phyloP scores from a whole-genome alignment of 2,329 filamentous ascomycete species.

The Remersonia thermophila region DNA sequence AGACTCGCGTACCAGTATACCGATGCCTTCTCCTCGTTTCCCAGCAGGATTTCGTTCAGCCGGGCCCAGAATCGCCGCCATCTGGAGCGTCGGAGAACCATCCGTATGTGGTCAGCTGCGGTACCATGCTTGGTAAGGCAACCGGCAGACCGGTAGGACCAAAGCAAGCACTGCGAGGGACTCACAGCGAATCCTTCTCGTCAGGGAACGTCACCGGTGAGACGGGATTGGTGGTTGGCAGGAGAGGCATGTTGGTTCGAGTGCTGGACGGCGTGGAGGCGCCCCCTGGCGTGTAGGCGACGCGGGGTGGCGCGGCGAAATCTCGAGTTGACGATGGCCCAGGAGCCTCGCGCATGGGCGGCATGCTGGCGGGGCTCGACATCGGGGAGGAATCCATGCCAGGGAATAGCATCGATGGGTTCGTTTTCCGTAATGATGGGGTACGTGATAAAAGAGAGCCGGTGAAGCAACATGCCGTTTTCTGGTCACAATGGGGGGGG shows the following conservation, averaged over 20 bases:
- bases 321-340: neutral
- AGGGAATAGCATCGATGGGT: no score
- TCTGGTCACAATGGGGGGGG: no score
- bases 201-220: neutral
- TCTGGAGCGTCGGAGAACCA: neutral
- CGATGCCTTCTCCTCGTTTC: conserved; percentile 6
- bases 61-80: neutral
- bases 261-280: conserved; percentile 3
- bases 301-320: neutral
- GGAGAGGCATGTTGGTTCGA: conserved; percentile 2
- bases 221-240: conserved; percentile 4
- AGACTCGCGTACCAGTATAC: conserved; percentile 9
- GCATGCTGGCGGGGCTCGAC: neutral
- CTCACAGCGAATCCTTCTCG: neutral
- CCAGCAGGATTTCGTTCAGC: conserved; percentile 3
- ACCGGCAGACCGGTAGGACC: neutral
- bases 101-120: neutral
- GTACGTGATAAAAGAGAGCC: no score
- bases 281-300: neutral
- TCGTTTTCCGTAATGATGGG: no score
- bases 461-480: no score
- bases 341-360: neutral
- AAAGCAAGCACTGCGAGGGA: no score
- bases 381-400: neutral
- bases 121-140: neutral